These are phyloP conservation scores for Aspergillus nomiae DNA, from an alignment of 2,329 filamentous ascomycete genomes.

Conservation along the genomic window DNA sequence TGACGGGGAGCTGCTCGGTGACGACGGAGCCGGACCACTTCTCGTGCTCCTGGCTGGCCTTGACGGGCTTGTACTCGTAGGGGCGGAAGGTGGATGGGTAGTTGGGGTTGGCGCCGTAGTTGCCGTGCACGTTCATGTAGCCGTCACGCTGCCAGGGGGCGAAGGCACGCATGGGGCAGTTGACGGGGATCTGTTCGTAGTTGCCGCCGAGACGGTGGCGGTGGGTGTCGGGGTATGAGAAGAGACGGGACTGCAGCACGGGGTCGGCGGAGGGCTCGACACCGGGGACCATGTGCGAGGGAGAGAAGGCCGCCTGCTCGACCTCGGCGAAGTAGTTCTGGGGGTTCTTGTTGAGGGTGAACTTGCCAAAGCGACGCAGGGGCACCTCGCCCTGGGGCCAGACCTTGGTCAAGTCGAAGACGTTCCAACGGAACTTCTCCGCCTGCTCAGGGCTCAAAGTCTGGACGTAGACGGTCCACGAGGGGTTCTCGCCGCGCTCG, in stretches of 20 bases:
- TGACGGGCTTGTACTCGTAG: constrained; percentile 41
- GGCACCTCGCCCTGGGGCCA: constrained; percentile 68
- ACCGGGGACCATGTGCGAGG: constrained; percentile 66
- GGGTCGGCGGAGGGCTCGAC: constrained; percentile 71
- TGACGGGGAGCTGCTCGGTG: constrained; percentile 44
- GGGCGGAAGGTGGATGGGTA: constrained; percentile 50
- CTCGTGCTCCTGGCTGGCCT: constrained; percentile 47
- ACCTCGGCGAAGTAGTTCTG: constrained; percentile 72
- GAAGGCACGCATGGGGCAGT: constrained; percentile 55
- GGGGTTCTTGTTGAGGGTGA: constrained; percentile 67
- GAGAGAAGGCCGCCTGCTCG: constrained; percentile 70
- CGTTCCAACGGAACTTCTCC: constrained; percentile 62
- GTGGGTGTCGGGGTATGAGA: constrained; percentile 71
- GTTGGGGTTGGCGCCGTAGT: constrained; percentile 62
- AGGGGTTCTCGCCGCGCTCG: constrained; percentile 60
- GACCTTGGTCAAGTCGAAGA: constrained; percentile 71
- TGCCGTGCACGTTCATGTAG: constrained; percentile 66
- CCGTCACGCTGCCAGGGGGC: constrained; percentile 74
- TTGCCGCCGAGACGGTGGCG: constrained; percentile 65
- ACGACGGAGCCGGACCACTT: constrained; percentile 45
- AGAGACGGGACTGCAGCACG: constrained; percentile 68
- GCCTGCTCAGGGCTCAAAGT: constrained; percentile 64
- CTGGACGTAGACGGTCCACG: constrained; percentile 67
- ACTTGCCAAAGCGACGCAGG: constrained; percentile 60
- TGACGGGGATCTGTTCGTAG: constrained; percentile 66